Evolutionary conservation across 2,329 filamentous ascomycete species (phyloP), one percentile per base, ranked within the genome.

Genomic region (Sclerotinia subarctica): DNA sequence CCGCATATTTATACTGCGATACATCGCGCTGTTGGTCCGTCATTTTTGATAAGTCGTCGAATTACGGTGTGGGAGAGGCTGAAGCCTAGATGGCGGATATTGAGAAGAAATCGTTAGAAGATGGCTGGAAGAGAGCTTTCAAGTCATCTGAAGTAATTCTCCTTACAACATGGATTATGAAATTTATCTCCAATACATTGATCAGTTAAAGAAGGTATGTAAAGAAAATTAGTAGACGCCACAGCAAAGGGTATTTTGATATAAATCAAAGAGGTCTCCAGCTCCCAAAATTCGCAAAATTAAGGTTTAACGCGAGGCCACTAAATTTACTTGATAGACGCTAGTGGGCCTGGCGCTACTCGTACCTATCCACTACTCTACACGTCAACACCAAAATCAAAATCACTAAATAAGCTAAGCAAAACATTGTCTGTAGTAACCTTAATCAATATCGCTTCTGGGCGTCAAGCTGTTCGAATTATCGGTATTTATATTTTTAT

Each of bases 1-100:
- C 93, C 88, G 93, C 93, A 87, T 97, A 97, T 82, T 97, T 97
- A 87, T 96, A 97, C 82, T 97, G 94, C 81, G 93, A 94, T 77
- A 96, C 91, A 90, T 95, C 88, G 81, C 87, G 87, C 77, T 89
- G 84, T 80, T 87, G 84, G 79, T 89, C 91, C 80, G 90, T 85
- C 92, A 94, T 94, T 66, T 71, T 72, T 78, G 72, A 72, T 64
- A 68, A 47, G 57, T 63, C 19, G 49, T 49, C 32, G 51, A 70
- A 56, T 69, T 69, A 44, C 35, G 78, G 80, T 1, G 66, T 77
- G 51, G 65, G 69, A 68, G 67, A 68, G 64, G 29, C 46, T 63
- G 59, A 32, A 35, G 32, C 35, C 49, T 64, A 29, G 63, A 77
- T 76, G 75, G 70, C 72, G 24, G 60, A 66, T 42, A n/a, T 44